Evolutionary conservation across 345 rosid species (phyloP).

Genomic region (Eucalyptus sideroxylon): DNA sequence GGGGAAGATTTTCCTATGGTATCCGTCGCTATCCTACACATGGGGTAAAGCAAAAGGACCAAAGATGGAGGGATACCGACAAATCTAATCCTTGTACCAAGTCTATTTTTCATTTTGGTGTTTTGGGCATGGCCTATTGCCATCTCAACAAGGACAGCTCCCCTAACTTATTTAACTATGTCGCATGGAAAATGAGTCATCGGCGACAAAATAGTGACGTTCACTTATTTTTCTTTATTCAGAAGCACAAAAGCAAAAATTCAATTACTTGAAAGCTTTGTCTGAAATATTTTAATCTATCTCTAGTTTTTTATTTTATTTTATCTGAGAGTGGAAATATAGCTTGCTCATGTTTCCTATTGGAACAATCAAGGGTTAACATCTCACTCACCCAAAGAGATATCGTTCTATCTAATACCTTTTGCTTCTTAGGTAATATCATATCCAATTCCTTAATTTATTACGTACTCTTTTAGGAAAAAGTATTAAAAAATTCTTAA

Average conservation of each 20-base stretch:
- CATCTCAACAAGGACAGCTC: not conserved
- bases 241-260: not conserved
- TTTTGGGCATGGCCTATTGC: not conserved
- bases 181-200: not conserved
- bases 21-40: not conserved
- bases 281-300: too few species aligned
- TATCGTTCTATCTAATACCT: not conserved
- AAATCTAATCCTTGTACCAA: not conserved
- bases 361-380: not conserved
- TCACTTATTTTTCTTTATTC: not conserved
- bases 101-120: not conserved
- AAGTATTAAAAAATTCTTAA: too few species aligned
- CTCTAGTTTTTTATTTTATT: too few species aligned
- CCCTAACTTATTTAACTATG: not conserved
- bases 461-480: not conserved
- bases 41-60: too few species aligned
- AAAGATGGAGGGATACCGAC: not conserved
- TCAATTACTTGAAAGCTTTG: not conserved
- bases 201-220: not conserved
- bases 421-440: not conserved
- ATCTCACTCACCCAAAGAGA: not conserved
- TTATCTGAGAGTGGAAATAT: too few species aligned
- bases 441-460: not conserved
- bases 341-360: too few species aligned
- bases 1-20: not conserved